A percentile compares a stretch with the other conserved stretches of the same genome.
Evolutionary conservation across 768 basidiomycete species (phyloP).

Genomic region (Phlegmacium glaucopus): DNA sequence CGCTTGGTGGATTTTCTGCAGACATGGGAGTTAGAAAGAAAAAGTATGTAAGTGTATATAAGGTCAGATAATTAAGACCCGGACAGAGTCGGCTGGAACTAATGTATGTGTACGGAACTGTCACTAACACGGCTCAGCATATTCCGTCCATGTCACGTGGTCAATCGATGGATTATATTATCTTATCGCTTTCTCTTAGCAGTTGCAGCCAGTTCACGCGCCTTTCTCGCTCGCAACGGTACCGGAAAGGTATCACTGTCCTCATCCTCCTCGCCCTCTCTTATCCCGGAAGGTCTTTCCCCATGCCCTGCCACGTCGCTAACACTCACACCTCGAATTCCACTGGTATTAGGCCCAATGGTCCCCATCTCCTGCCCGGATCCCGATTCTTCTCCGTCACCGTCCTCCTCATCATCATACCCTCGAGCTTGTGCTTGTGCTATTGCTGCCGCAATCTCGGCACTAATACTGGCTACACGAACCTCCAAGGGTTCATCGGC

Average conservation of each 20-base stretch:
- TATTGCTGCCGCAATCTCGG: conserved; percentile 77
- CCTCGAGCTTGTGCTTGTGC: conserved; percentile 66
- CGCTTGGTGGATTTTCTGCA: conserved; percentile 69
- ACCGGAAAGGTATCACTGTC: conserved; percentile 74
- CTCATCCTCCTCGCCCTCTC: conserved; percentile 51
- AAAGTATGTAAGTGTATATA: too few relatives aligned
- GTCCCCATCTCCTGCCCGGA: conserved; percentile 51
- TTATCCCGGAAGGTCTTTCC: conserved; percentile 11
- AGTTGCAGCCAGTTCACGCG: conserved; percentile 51
- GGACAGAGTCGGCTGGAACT: conserved; percentile 23
- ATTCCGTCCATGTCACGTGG: conserved; percentile 26
- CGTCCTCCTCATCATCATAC: conserved; percentile 56
- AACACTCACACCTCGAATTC: conserved; percentile 46
- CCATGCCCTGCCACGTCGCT: conserved; percentile 23
- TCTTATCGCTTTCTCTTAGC: conserved; percentile 64
- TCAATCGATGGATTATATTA: conserved; percentile 10
- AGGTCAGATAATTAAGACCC: conserved; percentile 13
- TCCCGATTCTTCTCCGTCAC: conserved; percentile 46
- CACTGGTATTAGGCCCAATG: conserved; percentile 60
- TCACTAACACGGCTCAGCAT: conserved; percentile 5
- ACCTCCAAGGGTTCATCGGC: conserved; percentile 53
- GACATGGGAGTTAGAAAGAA: conserved; percentile 28
- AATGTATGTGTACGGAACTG: conserved; percentile 2
- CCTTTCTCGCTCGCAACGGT: conserved; percentile 67
- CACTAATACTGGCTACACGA: conserved; percentile 73